Base-by-base conservation (phyloP, 1,284 basidiomycete genomes). In the Omphalotus olearius region DNA sequence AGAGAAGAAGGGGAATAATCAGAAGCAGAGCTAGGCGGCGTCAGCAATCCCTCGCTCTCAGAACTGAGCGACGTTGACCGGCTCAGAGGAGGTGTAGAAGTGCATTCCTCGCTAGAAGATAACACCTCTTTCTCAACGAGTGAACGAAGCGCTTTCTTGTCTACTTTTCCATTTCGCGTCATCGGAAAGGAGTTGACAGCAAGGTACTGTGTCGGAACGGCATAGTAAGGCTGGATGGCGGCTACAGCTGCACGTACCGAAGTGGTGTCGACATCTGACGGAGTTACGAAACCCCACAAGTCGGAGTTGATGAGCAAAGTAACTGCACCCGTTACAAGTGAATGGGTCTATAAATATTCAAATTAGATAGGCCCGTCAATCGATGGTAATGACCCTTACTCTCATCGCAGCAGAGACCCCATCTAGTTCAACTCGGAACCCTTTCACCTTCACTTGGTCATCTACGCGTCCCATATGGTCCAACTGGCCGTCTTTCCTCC, bases 371-470 rank as follows among this genome's bases (percentile, higher is more conserved):
- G 28, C 6, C 4, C 4, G 7, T 25, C 20, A 35, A 11, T 16
- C 4, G 14, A 38, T 17, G 9, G 9, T 17, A 36, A 39, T 44
- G 9, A 40, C n/a, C 51, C 62, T 49, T 46, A 68, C 67, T 54
- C 61, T 52, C 65, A 70, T 67, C 6, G 66, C 64, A 36, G 63
- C 62, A 39, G 62, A 55, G 3, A 70, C 67, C 1, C 68, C 67
- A 41, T 70, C 68, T 10, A 70, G 58, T 50, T 70, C 68, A 11
- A 70, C 64, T 39, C 68, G 56, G 54, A 70, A 70, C 13, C 67
- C 68, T 50, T 69, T 69, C 9, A 69, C 64, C 47, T 69, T 69
- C 14, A 69, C 66, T 56, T 69, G 68, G 48, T 69, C 67, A 45
- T 69, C 68, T 18, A 61, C 63, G 2, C 67, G 60, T 14, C 68